Evolutionary conservation across 345 rosid genomes (phyloP).

Genomic region (Arabis alpina): DNA sequence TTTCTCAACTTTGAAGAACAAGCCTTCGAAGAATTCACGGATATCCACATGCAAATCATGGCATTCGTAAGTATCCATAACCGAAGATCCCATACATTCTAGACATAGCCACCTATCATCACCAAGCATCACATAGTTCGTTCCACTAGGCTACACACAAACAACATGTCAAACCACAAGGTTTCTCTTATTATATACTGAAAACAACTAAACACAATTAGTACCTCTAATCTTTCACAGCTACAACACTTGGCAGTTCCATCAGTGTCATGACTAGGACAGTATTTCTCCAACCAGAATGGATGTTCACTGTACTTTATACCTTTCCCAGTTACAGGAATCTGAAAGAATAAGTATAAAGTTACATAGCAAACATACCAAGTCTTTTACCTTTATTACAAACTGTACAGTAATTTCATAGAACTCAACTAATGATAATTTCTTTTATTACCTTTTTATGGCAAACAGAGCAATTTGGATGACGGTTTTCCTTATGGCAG

Average conservation of each 20-base stretch:
- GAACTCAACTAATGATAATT: background rate
- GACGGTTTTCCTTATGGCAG: slow-evolving; percentile 30
- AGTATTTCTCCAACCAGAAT: slow-evolving; percentile 35
- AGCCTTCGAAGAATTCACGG: slow-evolving; percentile 76
- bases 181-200: background rate
- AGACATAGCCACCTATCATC: slow-evolving; percentile 77
- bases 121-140: slow-evolving; percentile 53
- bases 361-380: background rate
- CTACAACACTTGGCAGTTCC: slow-evolving; percentile 39
- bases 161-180: slow-evolving; percentile 1
- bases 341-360: slow-evolving; percentile 44
- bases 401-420: background rate
- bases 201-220: background rate
- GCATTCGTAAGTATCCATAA: slow-evolving; percentile 82
- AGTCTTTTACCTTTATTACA: background rate
- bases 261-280: slow-evolving; percentile 28
- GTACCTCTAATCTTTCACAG: slow-evolving; percentile 40
- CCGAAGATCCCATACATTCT: slow-evolving; percentile 74
- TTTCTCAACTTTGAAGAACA: slow-evolving; percentile 66
- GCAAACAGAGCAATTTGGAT: slow-evolving; percentile 31
- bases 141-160: slow-evolving; percentile 50
- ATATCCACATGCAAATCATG: slow-evolving; percentile 67
- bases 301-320: slow-evolving; percentile 56
- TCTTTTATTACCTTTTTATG: background rate
- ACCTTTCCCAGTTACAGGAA: slow-evolving; percentile 58